Base-by-base conservation (phyloP, 257 asterid genomes). In the Solanum appendiculatum region DNA sequence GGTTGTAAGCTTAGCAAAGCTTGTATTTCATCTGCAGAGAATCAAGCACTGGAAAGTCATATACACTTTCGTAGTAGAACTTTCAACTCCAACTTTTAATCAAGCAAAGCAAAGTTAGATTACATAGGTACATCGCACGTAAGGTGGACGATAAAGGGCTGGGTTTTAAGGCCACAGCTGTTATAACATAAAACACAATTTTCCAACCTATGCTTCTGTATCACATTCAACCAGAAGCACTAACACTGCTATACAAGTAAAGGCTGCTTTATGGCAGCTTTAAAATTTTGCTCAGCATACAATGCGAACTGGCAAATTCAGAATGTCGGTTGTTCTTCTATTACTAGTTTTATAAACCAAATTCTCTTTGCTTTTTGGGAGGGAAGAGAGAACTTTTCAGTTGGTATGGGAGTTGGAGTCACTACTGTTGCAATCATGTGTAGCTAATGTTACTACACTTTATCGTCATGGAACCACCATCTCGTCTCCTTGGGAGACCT, bases 391-490 rank as follows among this genome's bases (percentile, higher is more conserved):
- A 25, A 78, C 64, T 44, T 44, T 8, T 25, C 25, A 44, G 64
- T 78, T 44, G 84, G 16, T 21, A 44, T 2, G 63, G 60, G 66
- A 64, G 87, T 66, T 34, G 80, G 27, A 60, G 39, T 66, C 29
- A 86, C 87, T 68, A 82, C 88, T 40, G 89, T 89, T 87, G 87
- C 90, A 90, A 86, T 60, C 31, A 85, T 87, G 33, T 12, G 89
- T 54, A 77, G 75, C 86, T 86, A 69, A 34, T 51, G 54, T 84
- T 84, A 27, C 86, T 90, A 96, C 90, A 95, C 99, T 91, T 97
- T 97, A 87, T 95, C 99, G n/a, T 97, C 98, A n/a, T 97, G 98
- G 95, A 97, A 97, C 99, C 99, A 95, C 99, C 99, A 97, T 89
- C 99, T 92, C 36, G 99, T 97, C 96, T 97, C 98, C 95, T 97